Evolutionary conservation across 371 early-diverging fungal genomes (phyloP).

Genomic region (Haplosporangium sp.): DNA sequence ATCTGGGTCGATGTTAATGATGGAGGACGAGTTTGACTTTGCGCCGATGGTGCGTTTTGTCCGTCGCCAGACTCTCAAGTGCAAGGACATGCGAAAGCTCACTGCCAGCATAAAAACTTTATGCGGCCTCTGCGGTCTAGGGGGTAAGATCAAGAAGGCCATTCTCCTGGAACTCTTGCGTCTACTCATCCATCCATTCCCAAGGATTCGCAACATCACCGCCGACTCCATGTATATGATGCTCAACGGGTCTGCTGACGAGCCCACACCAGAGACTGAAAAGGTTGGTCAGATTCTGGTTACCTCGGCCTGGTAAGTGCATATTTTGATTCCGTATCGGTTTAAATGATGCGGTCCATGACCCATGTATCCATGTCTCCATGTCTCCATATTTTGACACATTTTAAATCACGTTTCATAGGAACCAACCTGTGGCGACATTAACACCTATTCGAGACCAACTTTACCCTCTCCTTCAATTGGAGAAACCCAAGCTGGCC

Average conservation of each 20-base stretch:
- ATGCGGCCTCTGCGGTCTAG: constrained; percentile 44
- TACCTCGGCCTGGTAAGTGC: constrained; percentile 42
- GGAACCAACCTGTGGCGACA: constrained; percentile 32
- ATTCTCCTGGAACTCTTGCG: constrained; percentile 40
- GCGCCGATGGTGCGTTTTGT: constrained; percentile 51
- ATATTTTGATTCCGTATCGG: too few species aligned
- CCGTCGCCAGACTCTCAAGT: constrained; percentile 40
- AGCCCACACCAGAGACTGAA: constrained; percentile 37
- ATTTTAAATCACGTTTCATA: not conserved
- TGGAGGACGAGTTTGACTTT: constrained; percentile 56
- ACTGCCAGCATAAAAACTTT: constrained; percentile 32
- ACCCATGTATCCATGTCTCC: not conserved
- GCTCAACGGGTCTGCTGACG: constrained; percentile 37
- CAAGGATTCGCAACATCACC: constrained; percentile 46
- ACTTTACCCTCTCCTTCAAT: constrained; percentile 39
- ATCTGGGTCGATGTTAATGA: constrained; percentile 59
- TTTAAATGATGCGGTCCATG: not conserved
- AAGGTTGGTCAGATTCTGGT: constrained; percentile 37
- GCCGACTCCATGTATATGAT: constrained; percentile 56
- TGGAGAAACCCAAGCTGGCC: constrained; percentile 39
- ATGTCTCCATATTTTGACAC: not conserved
- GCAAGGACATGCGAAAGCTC: constrained; percentile 45
- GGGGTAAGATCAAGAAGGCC: constrained; percentile 46
- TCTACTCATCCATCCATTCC: constrained; percentile 50
- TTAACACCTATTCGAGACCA: constrained; percentile 36